Percentiles rank a stretch among this genome's conserved stretches.
phyloP scores from a whole-genome alignment of 345 rosid species.

The Geranium brycei region DNA sequence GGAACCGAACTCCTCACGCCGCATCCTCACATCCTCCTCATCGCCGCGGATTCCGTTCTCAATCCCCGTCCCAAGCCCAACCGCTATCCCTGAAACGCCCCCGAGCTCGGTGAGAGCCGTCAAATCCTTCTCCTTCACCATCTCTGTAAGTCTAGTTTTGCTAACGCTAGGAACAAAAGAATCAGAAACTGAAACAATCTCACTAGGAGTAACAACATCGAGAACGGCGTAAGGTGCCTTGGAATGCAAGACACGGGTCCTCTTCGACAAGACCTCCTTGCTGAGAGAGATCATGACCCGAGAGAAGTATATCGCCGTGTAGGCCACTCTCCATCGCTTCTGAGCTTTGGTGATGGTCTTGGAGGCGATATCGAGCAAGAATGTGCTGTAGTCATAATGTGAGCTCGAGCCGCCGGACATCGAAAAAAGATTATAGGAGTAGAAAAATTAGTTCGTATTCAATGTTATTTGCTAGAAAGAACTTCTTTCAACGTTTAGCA shows the following conservation, averaged over 20 bases:
- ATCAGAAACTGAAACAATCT: neutral
- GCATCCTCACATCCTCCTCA: conserved; percentile 19
- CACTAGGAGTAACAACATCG: neutral
- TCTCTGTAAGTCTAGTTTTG: conserved; percentile 18
- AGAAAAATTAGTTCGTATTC: neutral
- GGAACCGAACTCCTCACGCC: conserved; percentile 40
- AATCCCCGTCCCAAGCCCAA: conserved; percentile 21
- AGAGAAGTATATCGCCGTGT: neutral
- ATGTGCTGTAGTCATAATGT: neutral
- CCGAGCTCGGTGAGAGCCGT: conserved; percentile 20
- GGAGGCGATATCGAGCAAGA: neutral
- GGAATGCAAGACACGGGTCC: neutral
- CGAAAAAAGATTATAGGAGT: neutral
- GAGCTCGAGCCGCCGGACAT: neutral
- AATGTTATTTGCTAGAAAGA: too few relatives aligned
- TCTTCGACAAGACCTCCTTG: neutral
- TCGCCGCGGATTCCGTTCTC: conserved; percentile 29
- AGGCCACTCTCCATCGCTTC: neutral
- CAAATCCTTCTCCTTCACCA: conserved; percentile 31
- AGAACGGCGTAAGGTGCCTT: neutral
- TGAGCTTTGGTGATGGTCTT: neutral
- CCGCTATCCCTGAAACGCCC: conserved; percentile 28
- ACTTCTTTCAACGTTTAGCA: too few relatives aligned
- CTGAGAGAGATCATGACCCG: neutral
- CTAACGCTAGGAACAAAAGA: conserved; percentile 5